A percentile compares a stretch with the other conserved stretches of the same genome.
phyloP scores from a whole-genome alignment of 1,139 yeast species.

The Taiozyma sp. region DNA sequence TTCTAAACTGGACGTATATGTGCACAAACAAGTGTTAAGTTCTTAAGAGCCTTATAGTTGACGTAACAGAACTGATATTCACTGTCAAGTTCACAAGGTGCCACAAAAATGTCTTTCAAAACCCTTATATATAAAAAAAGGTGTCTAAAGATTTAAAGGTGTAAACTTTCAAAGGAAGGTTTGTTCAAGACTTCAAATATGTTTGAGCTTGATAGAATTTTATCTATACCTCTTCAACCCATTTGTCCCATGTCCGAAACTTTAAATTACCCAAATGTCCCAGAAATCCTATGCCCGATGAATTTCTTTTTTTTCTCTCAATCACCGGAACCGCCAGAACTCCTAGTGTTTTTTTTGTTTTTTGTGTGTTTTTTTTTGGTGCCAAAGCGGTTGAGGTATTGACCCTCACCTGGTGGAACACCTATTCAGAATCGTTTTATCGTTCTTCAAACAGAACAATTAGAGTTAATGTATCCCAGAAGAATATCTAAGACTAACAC shows the following conservation, averaged over 20 bases:
- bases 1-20: background rate
- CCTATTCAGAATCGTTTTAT: too few relatives aligned
- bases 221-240: background rate
- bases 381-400: background rate
- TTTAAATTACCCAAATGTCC: background rate
- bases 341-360: too few relatives aligned
- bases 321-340: background rate
- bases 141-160: background rate
- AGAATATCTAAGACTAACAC: background rate
- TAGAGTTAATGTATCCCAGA: too few relatives aligned
- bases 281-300: background rate
- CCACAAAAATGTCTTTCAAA: background rate
- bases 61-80: background rate
- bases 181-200: background rate
- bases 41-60: background rate
- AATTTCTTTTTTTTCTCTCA: background rate
- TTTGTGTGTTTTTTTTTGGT: background rate
- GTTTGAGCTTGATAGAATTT: background rate
- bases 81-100: background rate
- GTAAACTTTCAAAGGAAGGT: background rate
- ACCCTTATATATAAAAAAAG: background rate
- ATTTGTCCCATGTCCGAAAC: background rate
- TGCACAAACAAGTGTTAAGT: background rate
- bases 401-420: too few relatives aligned
- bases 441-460: too few relatives aligned